Evolutionary conservation across 163 green algal genomes (phyloP).

Genomic region (Scenedesmus sp.): DNA sequence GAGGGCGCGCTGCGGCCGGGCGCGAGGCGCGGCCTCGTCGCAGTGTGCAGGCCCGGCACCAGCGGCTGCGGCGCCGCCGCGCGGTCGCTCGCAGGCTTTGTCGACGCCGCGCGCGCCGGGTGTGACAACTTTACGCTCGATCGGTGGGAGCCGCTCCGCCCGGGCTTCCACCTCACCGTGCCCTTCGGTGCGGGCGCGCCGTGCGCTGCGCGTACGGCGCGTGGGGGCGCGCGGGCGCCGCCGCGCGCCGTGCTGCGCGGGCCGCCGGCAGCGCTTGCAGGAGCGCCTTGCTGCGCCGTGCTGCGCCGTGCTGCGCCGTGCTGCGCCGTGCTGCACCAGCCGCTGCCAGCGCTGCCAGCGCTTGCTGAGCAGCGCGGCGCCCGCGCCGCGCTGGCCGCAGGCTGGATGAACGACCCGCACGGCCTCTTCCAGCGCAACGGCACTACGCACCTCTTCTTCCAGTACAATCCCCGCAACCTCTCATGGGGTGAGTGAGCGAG

Average conservation of each 20-base stretch:
- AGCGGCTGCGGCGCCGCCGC: no score
- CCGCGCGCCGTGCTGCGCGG: not conserved
- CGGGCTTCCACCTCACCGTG: slow-evolving; percentile 36
- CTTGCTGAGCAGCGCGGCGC: not conserved
- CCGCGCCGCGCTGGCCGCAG: slow-evolving; percentile 19
- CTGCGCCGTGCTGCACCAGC: not conserved
- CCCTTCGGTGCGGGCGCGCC: slow-evolving; percentile 16
- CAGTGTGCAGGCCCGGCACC: no score
- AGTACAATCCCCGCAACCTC: slow-evolving; percentile 37
- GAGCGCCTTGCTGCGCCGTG: no score
- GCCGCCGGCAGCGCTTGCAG: not conserved
- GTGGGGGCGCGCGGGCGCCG: not conserved
- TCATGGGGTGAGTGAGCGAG: slow-evolving; percentile 46
- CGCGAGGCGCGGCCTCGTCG: no score
- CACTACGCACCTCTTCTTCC: slow-evolving; percentile 40
- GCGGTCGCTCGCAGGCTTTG: no score
- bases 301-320: not conserved
- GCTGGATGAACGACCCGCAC: slow-evolving; percentile 48
- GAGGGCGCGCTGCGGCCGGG: no score
- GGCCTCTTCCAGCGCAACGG: slow-evolving; percentile 42
- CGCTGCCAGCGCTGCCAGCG: not conserved
- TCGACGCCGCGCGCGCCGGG: slow-evolving; percentile 15
- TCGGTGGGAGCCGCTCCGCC: slow-evolving; percentile 37
- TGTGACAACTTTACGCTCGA: slow-evolving; percentile 45
- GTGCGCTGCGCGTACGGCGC: not conserved